Conservation (phyloP, 2,329 filamentous ascomycete species). For the Leptographium lundbergii region DNA sequence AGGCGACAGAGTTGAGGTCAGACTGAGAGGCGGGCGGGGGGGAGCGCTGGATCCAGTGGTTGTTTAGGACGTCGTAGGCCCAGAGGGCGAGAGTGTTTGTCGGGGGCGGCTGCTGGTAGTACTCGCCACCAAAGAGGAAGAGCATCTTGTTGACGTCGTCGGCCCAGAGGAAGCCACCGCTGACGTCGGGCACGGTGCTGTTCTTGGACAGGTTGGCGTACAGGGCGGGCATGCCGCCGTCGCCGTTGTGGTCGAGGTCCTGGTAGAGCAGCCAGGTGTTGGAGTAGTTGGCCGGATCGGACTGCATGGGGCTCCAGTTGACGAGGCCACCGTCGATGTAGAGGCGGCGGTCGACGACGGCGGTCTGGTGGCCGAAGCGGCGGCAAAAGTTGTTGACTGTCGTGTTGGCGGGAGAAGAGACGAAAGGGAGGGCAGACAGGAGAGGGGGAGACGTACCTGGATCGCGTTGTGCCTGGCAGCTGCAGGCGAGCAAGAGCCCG, state of each 20-base stretch:
- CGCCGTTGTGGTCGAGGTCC: conserved; percentile 33
- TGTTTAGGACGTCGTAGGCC: conserved; percentile 42
- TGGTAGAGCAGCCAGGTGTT: conserved; percentile 45
- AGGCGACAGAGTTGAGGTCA: conserved; percentile 34
- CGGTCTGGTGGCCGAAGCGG: conserved; percentile 45
- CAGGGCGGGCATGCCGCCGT: conserved; percentile 37
- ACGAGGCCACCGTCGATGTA: conserved; percentile 51
- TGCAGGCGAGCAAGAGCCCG: not conserved
- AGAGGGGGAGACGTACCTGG: conserved; percentile 5
- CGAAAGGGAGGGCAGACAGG: not conserved
- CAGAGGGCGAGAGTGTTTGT: conserved; percentile 34
- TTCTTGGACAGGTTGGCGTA: conserved; percentile 48
- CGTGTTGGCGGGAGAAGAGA: conserved; percentile 7
- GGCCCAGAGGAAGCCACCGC: conserved; percentile 40
- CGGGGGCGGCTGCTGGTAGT: conserved; percentile 25
- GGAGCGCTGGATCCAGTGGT: conserved; percentile 40
- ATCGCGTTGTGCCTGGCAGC: conserved; percentile 1
- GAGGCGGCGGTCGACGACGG: conserved; percentile 43
- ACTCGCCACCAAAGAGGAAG: conserved; percentile 51
- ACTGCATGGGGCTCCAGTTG: conserved; percentile 37
- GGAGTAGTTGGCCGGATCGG: conserved; percentile 38
- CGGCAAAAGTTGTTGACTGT: conserved; percentile 41
- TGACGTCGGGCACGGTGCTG: conserved; percentile 34
- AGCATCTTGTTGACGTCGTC: conserved; percentile 51
- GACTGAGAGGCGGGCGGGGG: conserved; percentile 18